phyloP scores from a whole-genome alignment of 306 rosid species.

The Lathyrus aphaca region DNA sequence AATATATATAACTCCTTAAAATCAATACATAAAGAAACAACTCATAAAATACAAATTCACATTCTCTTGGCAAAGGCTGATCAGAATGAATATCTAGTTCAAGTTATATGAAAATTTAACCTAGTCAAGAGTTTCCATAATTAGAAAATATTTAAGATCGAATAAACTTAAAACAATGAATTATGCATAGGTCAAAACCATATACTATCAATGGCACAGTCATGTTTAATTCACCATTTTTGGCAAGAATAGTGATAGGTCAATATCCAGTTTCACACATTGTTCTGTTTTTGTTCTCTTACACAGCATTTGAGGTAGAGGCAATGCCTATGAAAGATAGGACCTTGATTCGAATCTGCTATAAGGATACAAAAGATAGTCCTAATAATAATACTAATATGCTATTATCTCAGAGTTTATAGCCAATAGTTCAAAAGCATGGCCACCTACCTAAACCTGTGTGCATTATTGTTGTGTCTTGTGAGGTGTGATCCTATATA shows the following conservation, averaged over 20 bases:
- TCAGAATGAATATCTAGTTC: not conserved
- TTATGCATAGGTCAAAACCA: not conserved
- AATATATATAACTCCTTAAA: not conserved
- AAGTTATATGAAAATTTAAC: conserved; percentile 6
- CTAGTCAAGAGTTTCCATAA: conserved; percentile 13
- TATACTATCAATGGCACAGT: not conserved
- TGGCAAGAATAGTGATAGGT: conserved; percentile 20
- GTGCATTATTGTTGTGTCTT: too few relatives aligned
- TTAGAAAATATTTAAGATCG: conserved; percentile 1
- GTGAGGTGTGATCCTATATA: too few relatives aligned
- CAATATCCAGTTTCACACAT: conserved; percentile 12
- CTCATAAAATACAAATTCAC: not conserved
- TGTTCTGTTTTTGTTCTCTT: conserved; percentile 33
- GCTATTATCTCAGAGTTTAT: conserved; percentile 31
- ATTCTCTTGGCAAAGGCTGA: not conserved
- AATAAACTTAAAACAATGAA: not conserved
- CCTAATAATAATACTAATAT: conserved; percentile 6
- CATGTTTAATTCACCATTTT: conserved; percentile 6
- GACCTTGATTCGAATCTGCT: conserved; percentile 36
- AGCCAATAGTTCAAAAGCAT: conserved; percentile 26
- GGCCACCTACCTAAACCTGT: too few relatives aligned
- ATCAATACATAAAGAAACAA: too few relatives aligned
- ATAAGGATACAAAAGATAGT: conserved; percentile 22
- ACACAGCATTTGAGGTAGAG: conserved; percentile 22
- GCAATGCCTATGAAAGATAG: conserved; percentile 36